A percentile compares a stretch with the other conserved stretches of the same genome.
These are phyloP conservation scores for Cairneyella variabilis DNA, from an alignment of 495 filamentous ascomycete genomes.

Conservation along the genomic window DNA sequence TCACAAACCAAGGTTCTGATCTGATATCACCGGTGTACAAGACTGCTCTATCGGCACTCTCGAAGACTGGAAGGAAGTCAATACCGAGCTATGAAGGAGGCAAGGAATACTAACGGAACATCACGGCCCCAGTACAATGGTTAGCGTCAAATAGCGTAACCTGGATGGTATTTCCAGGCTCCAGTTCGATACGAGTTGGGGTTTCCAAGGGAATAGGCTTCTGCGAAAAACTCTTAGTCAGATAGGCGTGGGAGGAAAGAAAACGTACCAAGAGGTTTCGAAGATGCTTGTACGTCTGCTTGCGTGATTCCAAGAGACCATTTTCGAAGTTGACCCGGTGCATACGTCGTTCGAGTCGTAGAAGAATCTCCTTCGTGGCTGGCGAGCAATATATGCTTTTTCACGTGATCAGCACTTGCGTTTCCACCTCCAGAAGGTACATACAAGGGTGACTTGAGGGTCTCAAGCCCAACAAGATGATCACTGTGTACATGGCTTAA, in stretches of 20 bases:
- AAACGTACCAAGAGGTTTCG: slow-evolving; percentile 55
- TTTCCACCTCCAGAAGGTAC: too few species aligned
- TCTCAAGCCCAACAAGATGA: slow-evolving; percentile 81
- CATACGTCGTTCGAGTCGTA: slow-evolving; percentile 70
- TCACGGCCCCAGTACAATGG: slow-evolving; percentile 86
- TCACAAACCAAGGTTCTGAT: slow-evolving; percentile 57
- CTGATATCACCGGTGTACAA: slow-evolving; percentile 94
- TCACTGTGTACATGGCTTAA: slow-evolving; percentile 93
- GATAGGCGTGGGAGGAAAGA: not conserved
- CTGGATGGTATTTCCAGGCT: slow-evolving; percentile 59
- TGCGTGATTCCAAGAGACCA: slow-evolving; percentile 69
- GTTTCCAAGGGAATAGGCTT: slow-evolving; percentile 84
- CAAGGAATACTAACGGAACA: slow-evolving; percentile 55
- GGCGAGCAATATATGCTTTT: slow-evolving; percentile 80
- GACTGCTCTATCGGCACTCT: slow-evolving; percentile 68
- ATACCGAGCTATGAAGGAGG: not conserved
- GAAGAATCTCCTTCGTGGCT: slow-evolving; percentile 73
- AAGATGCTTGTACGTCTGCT: slow-evolving; percentile 71
- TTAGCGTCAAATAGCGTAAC: slow-evolving; percentile 91
- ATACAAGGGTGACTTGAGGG: slow-evolving; percentile 66
- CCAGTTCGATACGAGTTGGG: slow-evolving; percentile 72
- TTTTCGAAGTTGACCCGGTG: slow-evolving; percentile 75
- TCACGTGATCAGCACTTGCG: not conserved
- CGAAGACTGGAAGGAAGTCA: slow-evolving; percentile 54
- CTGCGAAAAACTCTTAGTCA: slow-evolving; percentile 28